phyloP scores from a whole-genome alignment of 2,329 filamentous ascomycete genomes.

The Xylariaceae sp. region DNA sequence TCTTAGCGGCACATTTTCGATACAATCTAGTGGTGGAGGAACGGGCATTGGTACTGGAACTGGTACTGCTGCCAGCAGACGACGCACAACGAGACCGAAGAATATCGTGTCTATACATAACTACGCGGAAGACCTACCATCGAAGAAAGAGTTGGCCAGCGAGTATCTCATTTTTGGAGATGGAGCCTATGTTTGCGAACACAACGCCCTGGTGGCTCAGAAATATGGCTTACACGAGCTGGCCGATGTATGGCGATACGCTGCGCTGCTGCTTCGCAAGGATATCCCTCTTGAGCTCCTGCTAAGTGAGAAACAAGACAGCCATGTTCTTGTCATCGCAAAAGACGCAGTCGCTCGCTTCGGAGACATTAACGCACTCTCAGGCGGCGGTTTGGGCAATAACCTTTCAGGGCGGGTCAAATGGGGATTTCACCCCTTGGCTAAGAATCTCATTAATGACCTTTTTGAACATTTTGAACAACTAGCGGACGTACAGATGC shows the following conservation, averaged over 20 bases:
- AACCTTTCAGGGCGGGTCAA: constrained; percentile 55
- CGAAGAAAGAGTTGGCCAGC: constrained; percentile 68
- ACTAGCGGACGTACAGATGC: constrained; percentile 61
- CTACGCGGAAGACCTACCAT: constrained; percentile 65
- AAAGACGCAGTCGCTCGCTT: constrained; percentile 51
- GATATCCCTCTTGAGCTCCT: constrained; percentile 67
- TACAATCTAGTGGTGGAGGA: constrained; percentile 56
- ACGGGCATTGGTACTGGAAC: constrained; percentile 55
- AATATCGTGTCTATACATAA: constrained; percentile 72
- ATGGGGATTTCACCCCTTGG: constrained; percentile 63
- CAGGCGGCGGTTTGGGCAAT: constrained; percentile 16
- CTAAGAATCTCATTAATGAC: constrained; percentile 54
- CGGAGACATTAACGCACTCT: constrained; percentile 20
- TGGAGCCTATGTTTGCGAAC: constrained; percentile 71
- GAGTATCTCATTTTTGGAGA: constrained; percentile 82
- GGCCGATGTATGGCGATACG: constrained; percentile 77
- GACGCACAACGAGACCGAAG: constrained; percentile 47
- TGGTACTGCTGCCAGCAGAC: constrained; percentile 48
- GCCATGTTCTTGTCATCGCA: constrained; percentile 65
- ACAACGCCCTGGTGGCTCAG: constrained; percentile 75
- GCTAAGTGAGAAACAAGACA: constrained; percentile 46
- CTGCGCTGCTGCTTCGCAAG: constrained; percentile 70
- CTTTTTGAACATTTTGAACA: constrained; percentile 61
- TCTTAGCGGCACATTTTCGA: constrained; percentile 52
- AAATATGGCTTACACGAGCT: constrained; percentile 66